Base-by-base conservation (phyloP, 2,329 filamentous ascomycete genomes). In the Trichoderma cornu-damae region DNA sequence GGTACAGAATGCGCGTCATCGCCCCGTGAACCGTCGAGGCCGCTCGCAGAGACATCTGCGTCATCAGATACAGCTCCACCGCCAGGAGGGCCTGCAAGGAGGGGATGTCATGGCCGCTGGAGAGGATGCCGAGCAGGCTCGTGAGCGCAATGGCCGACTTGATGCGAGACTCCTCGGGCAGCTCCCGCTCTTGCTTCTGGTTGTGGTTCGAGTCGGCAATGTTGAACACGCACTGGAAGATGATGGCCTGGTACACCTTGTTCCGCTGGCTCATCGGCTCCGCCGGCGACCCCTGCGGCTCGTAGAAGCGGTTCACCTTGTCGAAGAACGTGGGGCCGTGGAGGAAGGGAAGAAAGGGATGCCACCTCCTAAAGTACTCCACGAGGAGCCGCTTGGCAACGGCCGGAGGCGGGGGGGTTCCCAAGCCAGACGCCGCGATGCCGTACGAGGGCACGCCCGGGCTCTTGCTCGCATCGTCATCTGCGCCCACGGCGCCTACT, bases 221-320 rank as follows among this genome's bases (percentile, higher is more conserved):
- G 51, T 55, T 55, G 32, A 55, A 55, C 4, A 55, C 42, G 32
- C 51, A 47, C 18, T 55, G 51, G 32, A 55, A 55, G 32, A 55
- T 55, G 51, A 55, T 55, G 51, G 51, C 51, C 51, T 55, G 51
- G 16, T 55, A 55, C 32, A 55, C 51, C 24, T 55, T 55, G 42
- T 43, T 43, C 30, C 51, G 51, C 24, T 44, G 51, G 42, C 51
- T 55, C 51, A 55, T 55, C 51, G 51, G 30, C 34, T 47, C 40
- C 24, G 28, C 49, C 14, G 42, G 30, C n/a, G 42, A 47, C 2
- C 22, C 51, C 20, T 46, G 28, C 22, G 34, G 32, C n/a, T 38
- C 51, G 32, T 55, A 55, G 42, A 55, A 55, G 7, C 42, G 51
- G 5, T 55, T 47, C 22, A 55, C 51, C 28, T 55, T 55, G 7